Base-by-base conservation (phyloP, 2,329 filamentous ascomycete species). In the Dactylellina sp. region DNA sequence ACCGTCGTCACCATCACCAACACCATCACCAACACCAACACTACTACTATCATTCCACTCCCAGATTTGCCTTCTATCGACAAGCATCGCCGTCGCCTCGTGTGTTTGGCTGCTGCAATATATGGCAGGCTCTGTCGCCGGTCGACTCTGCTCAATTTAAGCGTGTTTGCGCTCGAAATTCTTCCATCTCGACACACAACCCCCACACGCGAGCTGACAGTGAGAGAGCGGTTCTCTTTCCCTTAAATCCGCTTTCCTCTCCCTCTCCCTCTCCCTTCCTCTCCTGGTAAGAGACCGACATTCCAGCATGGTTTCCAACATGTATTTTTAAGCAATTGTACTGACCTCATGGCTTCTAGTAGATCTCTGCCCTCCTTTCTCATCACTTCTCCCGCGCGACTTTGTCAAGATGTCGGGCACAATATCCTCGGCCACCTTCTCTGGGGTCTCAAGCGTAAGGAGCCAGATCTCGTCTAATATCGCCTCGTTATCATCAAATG, bases 141-240 rank as follows among this genome's bases (percentile, higher is more conserved):
- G 39, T 44, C 53, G 53, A 66, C 55, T 53, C 44, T 37, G 47
- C 53, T 68, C 53, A 59, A 47, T 68, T 60, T 60, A 68, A 57
- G 53, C 37, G 32, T 25, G 16, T 68, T 68, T 60, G 63, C 63
- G 63, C 35, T 52, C 18, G 50, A 60, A 66, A 44, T 18, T 39
- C 49, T 22, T 14, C 50, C 25, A 40, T 7, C 12, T 57, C 20
- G 49, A 53, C 14, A 44, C 20, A 57, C 28, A 32, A 32, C 28
- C 5, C 28, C 28, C 28, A 32, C 28, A 32, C 28, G 16, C 18
- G 25, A 40, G 37, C 37, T 32, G 28, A 32, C 5, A 40, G 32
- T 7, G 4, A 28, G 39, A 55, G 44, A 42, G 42, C 52, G 22
- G 50, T 1, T 28, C 52, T 22, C 28, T 40, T 50, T 65, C 50